A percentile compares a stretch with the other conserved stretches of the same genome.
These are phyloP conservation scores for Fragilaria crotonensis DNA, from an alignment of 108 stramenopile genomes.

Conservation along the genomic window DNA sequence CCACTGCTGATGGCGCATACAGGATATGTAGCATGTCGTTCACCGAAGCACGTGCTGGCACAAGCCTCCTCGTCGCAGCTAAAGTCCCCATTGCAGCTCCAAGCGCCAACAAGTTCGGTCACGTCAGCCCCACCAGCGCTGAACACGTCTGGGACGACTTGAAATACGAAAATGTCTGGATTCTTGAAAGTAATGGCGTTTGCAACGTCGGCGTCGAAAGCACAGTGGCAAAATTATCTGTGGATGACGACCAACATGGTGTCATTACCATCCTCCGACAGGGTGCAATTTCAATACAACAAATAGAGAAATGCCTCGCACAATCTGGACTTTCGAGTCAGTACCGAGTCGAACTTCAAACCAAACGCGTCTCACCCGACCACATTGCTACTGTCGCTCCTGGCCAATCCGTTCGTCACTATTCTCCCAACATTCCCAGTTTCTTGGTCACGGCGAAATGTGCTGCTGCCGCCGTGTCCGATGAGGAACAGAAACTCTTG, in stretches of 20 bases:
- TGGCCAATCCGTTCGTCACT: conserved; percentile 92
- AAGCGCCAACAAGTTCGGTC: conserved; percentile 96
- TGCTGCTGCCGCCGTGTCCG: conserved; percentile 2
- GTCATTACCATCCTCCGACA: conserved; percentile 60
- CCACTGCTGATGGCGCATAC: conserved; percentile 84
- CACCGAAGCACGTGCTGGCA: conserved; percentile 87
- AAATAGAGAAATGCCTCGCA: conserved; percentile 38
- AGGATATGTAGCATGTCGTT: conserved; percentile 94
- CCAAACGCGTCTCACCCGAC: conserved; percentile 37
- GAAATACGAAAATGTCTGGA: conserved; percentile 75
- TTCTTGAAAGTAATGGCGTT: conserved; percentile 36
- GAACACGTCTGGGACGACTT: conserved; percentile 94
- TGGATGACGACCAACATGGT: conserved; percentile 38
- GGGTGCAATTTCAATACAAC: conserved; percentile 62
- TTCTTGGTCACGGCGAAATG: conserved; percentile 49
- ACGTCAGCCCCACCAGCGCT: conserved; percentile 91
- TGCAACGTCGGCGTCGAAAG: conserved; percentile 77
- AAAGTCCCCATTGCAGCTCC: conserved; percentile 96
- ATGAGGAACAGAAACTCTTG: conserved; percentile 27
- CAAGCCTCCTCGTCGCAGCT: conserved; percentile 66
- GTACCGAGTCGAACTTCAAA: conserved; percentile 26
- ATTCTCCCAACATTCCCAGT: conserved; percentile 89
- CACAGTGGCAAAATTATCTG: conserved; percentile 78
- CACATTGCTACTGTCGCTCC: conserved; percentile 71
- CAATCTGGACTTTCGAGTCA: conserved; percentile 21